Evolutionary conservation across 768 basidiomycete genomes (phyloP), one percentile per base, ranked within the genome.

Genomic region (Suillus discolor): DNA sequence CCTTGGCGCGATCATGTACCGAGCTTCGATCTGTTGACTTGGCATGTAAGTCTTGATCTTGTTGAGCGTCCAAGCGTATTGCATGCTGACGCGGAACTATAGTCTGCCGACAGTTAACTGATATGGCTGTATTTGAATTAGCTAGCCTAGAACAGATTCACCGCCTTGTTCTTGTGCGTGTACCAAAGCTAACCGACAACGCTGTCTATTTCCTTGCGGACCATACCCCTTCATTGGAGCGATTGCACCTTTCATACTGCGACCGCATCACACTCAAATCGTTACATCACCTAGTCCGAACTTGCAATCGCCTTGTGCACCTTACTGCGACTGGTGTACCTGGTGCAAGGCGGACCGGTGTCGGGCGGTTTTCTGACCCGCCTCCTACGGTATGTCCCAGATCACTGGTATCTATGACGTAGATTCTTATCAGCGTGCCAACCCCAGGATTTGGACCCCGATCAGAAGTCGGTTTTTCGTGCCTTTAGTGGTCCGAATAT

Each of bases 211-310:
- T 90, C 28, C 84, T 97, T 11, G 91, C 89, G 16, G 91, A 93
- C 70, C 87, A 93, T 76, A 85, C 82, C 42, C 79, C 73, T 38
- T 81, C 81, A 41, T 80, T 97, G 69, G 92, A 95, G 72, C 86
- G 93, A 31, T 82, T 97, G 57, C 91, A 97, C 72, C 78, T 98
- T 44, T 92, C 92, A 36, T 93, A 94, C 74, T 98, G 96, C 79
- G 89, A 90, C 70, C 84, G 87, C 64, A 79, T 98, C 63, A 88
- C 91, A 34, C 84, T 96, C 45, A 85, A 88, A 51, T 91, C 92
- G 11, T 79, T 94, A 39, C 90, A 93, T 67, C 82, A 85, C 57
- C 77, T 96, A 16, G 75, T 96, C 61, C 84, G 84, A 65, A 81
- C 83, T 62, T 82, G 90, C 25, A 78, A 78, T 51, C 80, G 80